These are phyloP conservation scores for Boletus vermiculosoides DNA, from an alignment of 768 basidiomycete species.

Conservation along the genomic window DNA sequence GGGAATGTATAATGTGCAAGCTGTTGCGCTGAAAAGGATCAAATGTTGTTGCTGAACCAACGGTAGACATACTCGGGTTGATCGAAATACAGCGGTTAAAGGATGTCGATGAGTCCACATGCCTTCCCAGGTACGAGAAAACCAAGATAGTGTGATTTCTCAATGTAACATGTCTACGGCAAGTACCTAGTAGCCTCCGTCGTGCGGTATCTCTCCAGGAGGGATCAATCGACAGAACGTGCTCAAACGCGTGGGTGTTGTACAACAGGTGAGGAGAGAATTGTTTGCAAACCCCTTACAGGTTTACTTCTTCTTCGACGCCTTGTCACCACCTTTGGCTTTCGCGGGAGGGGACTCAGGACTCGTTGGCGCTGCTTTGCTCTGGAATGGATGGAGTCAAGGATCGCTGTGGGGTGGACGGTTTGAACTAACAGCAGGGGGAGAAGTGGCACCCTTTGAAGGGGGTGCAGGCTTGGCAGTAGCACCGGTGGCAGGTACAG, in stretches of 20 bases:
- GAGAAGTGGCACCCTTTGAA: slow-evolving; percentile 19
- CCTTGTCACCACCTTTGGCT: slow-evolving; percentile 25
- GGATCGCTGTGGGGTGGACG: background rate
- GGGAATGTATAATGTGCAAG: background rate
- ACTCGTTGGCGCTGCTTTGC: slow-evolving; percentile 17
- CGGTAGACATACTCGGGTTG: too few relatives aligned
- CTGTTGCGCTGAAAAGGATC: background rate
- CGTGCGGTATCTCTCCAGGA: background rate
- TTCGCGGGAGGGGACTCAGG: slow-evolving; percentile 31
- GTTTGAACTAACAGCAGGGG: slow-evolving; percentile 16
- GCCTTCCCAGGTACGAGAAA: background rate
- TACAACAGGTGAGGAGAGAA: slow-evolving; percentile 1
- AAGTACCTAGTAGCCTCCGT: background rate
- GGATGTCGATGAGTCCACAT: background rate
- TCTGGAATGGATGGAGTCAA: slow-evolving; percentile 14
- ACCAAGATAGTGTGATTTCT: background rate
- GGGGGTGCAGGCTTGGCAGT: slow-evolving; percentile 19
- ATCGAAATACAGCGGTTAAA: background rate
- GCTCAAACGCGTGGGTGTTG: slow-evolving; percentile 1
- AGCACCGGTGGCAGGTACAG: slow-evolving; percentile 6
- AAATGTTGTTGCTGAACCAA: background rate
- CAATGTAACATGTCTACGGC: slow-evolving; percentile 5
- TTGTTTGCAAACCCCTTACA: background rate
- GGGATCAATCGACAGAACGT: background rate
- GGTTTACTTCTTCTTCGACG: slow-evolving; percentile 31